Evolutionary conservation across 225 moss, liverwort and hornwort genomes (phyloP), one percentile per base, ranked within the genome.

Genomic region (Antitrichia curtipendula): DNA sequence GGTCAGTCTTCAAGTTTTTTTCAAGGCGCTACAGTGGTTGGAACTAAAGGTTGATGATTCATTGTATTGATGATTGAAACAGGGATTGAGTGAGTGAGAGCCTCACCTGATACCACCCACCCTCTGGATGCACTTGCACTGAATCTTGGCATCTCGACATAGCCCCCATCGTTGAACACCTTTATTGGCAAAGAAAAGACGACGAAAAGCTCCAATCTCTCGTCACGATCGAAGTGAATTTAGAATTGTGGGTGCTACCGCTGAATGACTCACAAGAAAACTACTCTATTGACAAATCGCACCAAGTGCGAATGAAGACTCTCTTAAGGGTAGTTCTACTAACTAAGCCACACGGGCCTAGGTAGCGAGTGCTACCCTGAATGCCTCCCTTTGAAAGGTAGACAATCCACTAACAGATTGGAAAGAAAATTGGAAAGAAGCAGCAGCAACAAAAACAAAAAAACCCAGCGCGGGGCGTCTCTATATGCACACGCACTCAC

Each of bases 91-190:
- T 73, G 74, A 71, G 19, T 60, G n/a, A 75, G 82, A 63, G 56
- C 12, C 88, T 83, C 78, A 91, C 91, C 91, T 89, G 78, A 45
- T 40, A 45, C 89, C 72, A 87, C 78, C 52, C 85, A n/a, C 47
- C 18, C 40, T 86, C 84, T 53, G 41, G 78, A 71, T 56, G 91
- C 80, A 87, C 84, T 78, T 91, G 81, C 87, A 80, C 87, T 14
- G 70, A 50, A 77, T 87, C 87, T 43, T 83, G 90, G 49, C 86
- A 79, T 22, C 22, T 66, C 57, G 86, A 83, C 90, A 88, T 88
- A n/a, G 82, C 90, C 34, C 88, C 92, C 90, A 92, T 92, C 10
- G 43, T 52, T 86, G 82, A 89, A 70, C 36, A 36, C 84, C 75
- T 61, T 76, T 58, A 53, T 38, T 80, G 64, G 84, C 14, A 40